Base-by-base conservation (phyloP, 768 basidiomycete species). In the Cyclocybe aegerita region DNA sequence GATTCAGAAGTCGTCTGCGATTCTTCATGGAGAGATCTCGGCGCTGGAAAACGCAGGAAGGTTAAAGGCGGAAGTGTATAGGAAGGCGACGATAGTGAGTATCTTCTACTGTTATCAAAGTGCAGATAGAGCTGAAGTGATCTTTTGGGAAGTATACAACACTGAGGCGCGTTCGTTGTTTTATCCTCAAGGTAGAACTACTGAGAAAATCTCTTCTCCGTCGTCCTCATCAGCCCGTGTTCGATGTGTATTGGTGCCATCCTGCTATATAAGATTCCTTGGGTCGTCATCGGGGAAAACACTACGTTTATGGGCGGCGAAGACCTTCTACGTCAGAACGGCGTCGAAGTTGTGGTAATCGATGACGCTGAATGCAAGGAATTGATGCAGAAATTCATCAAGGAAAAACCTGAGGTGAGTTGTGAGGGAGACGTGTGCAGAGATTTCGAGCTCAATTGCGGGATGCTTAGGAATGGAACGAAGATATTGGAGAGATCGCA, bases 221-320 rank as follows among this genome's bases (percentile, higher is more conserved):
- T 30, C 9, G 31, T 1, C 4, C 9, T 53, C 8, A 55, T 58
- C 17, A 80, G 80, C 39, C 86, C 85, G 2, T 86, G 85, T 58
- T 74, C 68, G 46, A 85, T 86, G 85, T 86, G 85, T 58, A 74
- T 78, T 1, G 85, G 83, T 7, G 78, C 83, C 1, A 79, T 83
- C 17, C 51, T 82, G n/a, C 69, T 85, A 8, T 85, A 83, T 65
- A 77, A 78, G 40, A 85, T 87, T 36, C 80, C 81, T 4, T 75
- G 84, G 5, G 78, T 85, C 7, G 83, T 88, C 9, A 79, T 87
- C 41, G 84, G 83, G 12, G 85, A 86, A 61, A 83, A 85, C 54
- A 40, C 53, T 12, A 86, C 72, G 34, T 82, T 77, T 56, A 53
- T 74, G 11, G 82, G 81, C 7, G 76, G 71, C 1, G 85, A 86